Base-by-base conservation (phyloP, 2,329 filamentous ascomycete species). In the Penicillium brasilianum region DNA sequence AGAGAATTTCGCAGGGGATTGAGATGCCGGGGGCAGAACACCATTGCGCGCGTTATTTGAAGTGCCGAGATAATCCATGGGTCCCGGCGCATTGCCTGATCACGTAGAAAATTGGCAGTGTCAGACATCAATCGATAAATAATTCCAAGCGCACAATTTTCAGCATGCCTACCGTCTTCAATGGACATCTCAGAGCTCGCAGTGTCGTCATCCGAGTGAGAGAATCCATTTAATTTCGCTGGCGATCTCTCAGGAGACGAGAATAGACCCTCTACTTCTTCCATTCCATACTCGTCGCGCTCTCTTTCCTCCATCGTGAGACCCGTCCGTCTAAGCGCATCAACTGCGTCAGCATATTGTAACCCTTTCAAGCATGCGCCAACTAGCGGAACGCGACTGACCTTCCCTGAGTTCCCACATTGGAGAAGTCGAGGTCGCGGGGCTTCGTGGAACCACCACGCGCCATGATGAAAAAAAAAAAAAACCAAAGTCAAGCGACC, bases 201-300 rank as follows among this genome's bases (percentile, higher is more conserved):
- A 14, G 82, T 84, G 36, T 79, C 75, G 63, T 80, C 78, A 48
- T 70, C 72, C 59, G 69, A 69, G 46, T 66, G 63, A 43, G 66
- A 57, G 56, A 74, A 72, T 4, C 67, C 74, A 64, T 74, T 72
- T 41, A 69, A 65, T 60, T 72, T 72, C 22, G 71, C 63, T 1
- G 82, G 80, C n/a, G 83, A 84, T 57, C 88, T 90, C 66, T 87
- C 85, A 14, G 93, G 93, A 20, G 93, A 97, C 9, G 93, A 97
- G 77, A 97, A 97, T 66, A 98, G 87, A 67, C 87, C 87, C 37
- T 94, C 91, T 60, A 97, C 85, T 37, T 91, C 90, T 75, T 97
- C 92, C 82, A 99, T 88, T 76, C 94, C 95, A 83, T 97, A 84
- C 75, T 96, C 93, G 78, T 98, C 94, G 79, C 92, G 90, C 62